These are phyloP conservation scores for Acrocalymma vagum DNA, from an alignment of 2,329 filamentous ascomycete species.

Conservation along the genomic window DNA sequence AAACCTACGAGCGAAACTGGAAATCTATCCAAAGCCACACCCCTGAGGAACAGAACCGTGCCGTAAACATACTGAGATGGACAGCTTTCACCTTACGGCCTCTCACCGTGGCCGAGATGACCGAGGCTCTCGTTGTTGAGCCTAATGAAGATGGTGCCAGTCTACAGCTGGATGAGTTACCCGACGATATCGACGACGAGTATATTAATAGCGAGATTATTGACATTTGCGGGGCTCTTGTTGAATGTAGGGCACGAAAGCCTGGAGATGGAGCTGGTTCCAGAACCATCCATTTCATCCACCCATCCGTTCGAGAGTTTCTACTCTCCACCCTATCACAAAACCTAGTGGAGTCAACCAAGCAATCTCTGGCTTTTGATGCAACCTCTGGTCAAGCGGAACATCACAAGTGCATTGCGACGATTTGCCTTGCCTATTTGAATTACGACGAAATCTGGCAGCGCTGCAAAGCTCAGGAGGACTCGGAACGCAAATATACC, in stretches of 20 bases:
- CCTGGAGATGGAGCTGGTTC: slow-evolving; percentile 1
- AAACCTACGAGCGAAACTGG: slow-evolving; percentile 44
- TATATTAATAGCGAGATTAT: slow-evolving; percentile 40
- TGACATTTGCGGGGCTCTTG: slow-evolving; percentile 35
- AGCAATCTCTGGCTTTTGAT: background rate
- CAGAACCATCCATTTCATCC: slow-evolving; percentile 15
- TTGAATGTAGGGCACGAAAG: slow-evolving; percentile 33
- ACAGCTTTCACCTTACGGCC: slow-evolving; percentile 28
- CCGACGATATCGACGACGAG: slow-evolving; percentile 33
- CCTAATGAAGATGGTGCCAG: slow-evolving; percentile 9
- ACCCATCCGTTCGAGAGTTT: slow-evolving; percentile 17
- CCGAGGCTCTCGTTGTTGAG: slow-evolving; percentile 32
- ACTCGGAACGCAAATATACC: background rate
- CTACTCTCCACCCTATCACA: slow-evolving; percentile 6
- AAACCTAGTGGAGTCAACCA: background rate
- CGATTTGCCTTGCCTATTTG: slow-evolving; percentile 11
- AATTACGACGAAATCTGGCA: slow-evolving; percentile 7
- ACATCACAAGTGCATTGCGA: slow-evolving; percentile 10
- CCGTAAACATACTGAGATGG: slow-evolving; percentile 42
- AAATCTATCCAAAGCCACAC: slow-evolving; percentile 24
- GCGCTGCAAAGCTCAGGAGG: background rate
- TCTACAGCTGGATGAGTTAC: slow-evolving; percentile 28
- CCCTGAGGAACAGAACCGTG: slow-evolving; percentile 22
- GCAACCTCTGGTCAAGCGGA: slow-evolving; percentile 5
- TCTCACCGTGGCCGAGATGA: slow-evolving; percentile 26